Base-by-base conservation (phyloP, 2,329 filamentous ascomycete genomes). In the Colletotrichum falcatum region DNA sequence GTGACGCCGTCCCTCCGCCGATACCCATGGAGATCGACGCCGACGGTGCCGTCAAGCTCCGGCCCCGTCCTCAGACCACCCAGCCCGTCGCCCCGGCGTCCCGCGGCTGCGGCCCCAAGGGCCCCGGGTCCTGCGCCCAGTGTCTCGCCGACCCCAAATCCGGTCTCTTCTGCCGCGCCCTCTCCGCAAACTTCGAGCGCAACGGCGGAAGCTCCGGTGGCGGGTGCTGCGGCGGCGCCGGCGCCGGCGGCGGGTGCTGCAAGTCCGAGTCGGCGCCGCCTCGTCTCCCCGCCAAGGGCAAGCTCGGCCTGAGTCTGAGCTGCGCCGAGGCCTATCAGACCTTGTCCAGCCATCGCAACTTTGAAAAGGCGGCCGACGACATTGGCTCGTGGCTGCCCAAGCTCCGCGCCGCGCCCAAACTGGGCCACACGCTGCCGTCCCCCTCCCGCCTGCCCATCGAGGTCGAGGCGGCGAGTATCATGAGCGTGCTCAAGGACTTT, bases 401-500 rank as follows among this genome's bases (percentile, higher is more conserved):
- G 79, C 86, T 95, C 20, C 88, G 89, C 77, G 90, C 91, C 23
- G 86, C 86, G 0, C 86, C 86, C 2, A 78, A 81, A 55, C 72
- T 76, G 72, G 72, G 75, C 75, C 77, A 59, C 76, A 82, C 48
- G 71, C 81, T 66, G 75, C 78, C 46, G 37, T 75, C 65, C 30
- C 61, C 55, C 68, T 65, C 62, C 71, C 83, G 83, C 65, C 86
- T 87, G 51, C 90, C 92, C 1, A 90, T 94, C 75, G 92, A 95
- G 78, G 92, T 95, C 20, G 92, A 95, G 80, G 92, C 92, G 8
- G 92, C 92, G 0, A 94, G 92, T 79, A 94, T 95, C 65, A 94
- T 95, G 92, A 91, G 91, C 51, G 92, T 94, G n/a, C 81, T 95
- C 70, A 93, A 92, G 79, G 91, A 92, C 73, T 95, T 95, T 81